phyloP scores from a whole-genome alignment of 169 alveolate species.

The Pseudocohnilembus persalinus region DNA sequence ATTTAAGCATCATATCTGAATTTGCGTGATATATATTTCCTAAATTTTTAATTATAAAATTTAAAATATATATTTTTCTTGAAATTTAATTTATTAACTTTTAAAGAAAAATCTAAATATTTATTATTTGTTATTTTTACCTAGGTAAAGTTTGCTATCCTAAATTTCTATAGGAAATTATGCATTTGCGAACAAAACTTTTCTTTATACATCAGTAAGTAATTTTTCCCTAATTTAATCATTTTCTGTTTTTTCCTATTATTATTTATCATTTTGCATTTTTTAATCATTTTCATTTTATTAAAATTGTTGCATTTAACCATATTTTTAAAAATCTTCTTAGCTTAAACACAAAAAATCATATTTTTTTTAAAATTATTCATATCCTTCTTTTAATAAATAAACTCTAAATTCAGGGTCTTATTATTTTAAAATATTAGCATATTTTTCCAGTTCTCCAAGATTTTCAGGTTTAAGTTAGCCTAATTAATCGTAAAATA shows the following conservation, averaged over 20 bases:
- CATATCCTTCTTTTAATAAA: not conserved
- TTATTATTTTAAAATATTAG: too few species aligned
- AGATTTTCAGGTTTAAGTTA: not conserved
- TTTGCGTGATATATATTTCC: not conserved
- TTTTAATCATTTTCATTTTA: too few species aligned
- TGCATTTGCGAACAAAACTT: not conserved
- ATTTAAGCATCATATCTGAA: not conserved
- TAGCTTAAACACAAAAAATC: not conserved
- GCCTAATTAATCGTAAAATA: not conserved
- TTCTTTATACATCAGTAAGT: not conserved
- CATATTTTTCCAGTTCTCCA: too few species aligned
- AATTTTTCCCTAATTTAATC: not conserved
- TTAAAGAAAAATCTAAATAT: too few species aligned
- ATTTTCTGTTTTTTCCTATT: too few species aligned
- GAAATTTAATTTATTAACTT: too few species aligned
- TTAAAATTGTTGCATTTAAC: not conserved
- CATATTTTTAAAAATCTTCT: not conserved
- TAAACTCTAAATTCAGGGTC: not conserved
- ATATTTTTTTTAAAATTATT: too few species aligned
- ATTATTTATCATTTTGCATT: too few species aligned
- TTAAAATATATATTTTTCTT: too few species aligned
- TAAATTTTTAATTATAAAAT: too few species aligned
- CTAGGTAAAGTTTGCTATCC: not conserved
- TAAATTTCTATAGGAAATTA: not conserved
- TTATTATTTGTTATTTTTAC: not conserved